Evolutionary conservation across 768 basidiomycete genomes (phyloP), one percentile per base, ranked within the genome.

Genomic region (Leccinum broughii): DNA sequence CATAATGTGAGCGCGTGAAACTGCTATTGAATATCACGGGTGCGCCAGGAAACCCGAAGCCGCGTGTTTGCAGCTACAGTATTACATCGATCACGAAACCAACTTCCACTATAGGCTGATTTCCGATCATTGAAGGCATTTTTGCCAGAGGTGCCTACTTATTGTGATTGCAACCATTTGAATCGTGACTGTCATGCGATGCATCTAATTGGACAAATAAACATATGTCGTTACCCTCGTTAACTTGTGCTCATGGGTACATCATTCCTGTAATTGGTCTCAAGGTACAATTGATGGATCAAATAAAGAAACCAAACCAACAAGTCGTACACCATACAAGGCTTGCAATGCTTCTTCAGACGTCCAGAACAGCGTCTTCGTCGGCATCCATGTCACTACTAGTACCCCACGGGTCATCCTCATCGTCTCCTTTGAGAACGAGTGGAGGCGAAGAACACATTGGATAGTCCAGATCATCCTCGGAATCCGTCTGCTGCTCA

Each of bases 341-440:
- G 41, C 20, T 48, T 44, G 6, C 32, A 10, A 58, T 39, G 55
- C 53, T 54, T 32, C 48, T 55, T 74, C 61, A 73, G 51, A 62
- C 54, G 55, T 64, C 63, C 17, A 41, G 11, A 66, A 63, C 32
- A n/a, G 24, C 28, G 4, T 74, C 70, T 49, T 58, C 66, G 32
- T 67, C 65, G 46, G 52, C 56, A 14, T 72, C 66, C 10, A 52
- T 17, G 53, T 64, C 64, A 57, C 54, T 28, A 57, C 52, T 28
- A 30, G 30, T 30, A 51, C 64, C 64, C 72, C 71, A 74, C 13
- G 62, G 10, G 52, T 58, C 54, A 28, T 69, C 66, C 11, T 74
- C 67, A 26, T 66, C 69, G 2, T 44, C 34, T 20, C 46, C 55
- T 50, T 30, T 39, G 6, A 35, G 46, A 20, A 32, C 53, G 48